Conservation (phyloP, 2,329 filamentous ascomycete genomes). For the Cadophora gregata region DNA sequence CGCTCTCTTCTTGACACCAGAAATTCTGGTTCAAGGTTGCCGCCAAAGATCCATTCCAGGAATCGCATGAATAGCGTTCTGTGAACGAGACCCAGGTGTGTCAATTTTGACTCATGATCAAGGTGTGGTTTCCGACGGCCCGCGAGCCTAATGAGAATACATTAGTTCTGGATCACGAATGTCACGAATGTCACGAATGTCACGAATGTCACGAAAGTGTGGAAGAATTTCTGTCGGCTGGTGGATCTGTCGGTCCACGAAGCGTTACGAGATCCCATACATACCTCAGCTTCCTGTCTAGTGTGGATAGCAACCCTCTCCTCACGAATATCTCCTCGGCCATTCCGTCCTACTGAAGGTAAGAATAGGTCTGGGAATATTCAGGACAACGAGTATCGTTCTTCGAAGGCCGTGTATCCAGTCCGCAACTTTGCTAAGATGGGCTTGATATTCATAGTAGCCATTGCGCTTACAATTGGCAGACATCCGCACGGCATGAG, state of each 20-base stretch:
- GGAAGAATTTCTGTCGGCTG: not conserved
- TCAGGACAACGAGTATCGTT: not conserved
- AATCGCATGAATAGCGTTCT: slow-evolving; percentile 4
- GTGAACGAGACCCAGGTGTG: slow-evolving; percentile 2
- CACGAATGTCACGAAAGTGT: not conserved
- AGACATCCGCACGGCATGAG: slow-evolving; percentile 1
- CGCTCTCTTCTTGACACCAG: slow-evolving; percentile 5
- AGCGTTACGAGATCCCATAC: not conserved
- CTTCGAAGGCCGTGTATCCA: not conserved
- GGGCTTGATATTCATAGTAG: not conserved
- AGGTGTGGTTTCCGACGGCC: not conserved
- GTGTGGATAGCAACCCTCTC: not conserved
- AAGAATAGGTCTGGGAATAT: not conserved
- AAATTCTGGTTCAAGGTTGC: slow-evolving; percentile 2
- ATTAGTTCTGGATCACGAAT: not conserved
- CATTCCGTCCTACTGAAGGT: not conserved
- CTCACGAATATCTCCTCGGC: slow-evolving; percentile 1
- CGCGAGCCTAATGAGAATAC: not conserved
- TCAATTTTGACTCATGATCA: not conserved
- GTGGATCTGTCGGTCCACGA: not conserved
- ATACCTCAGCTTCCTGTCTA: not conserved
- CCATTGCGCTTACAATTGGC: not conserved
- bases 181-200: not conserved
- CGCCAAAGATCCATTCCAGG: slow-evolving; percentile 10
- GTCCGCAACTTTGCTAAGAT: not conserved